These are phyloP conservation scores for Phytophthora kernoviae DNA, from an alignment of 352 stramenopile species.

Conservation along the genomic window DNA sequence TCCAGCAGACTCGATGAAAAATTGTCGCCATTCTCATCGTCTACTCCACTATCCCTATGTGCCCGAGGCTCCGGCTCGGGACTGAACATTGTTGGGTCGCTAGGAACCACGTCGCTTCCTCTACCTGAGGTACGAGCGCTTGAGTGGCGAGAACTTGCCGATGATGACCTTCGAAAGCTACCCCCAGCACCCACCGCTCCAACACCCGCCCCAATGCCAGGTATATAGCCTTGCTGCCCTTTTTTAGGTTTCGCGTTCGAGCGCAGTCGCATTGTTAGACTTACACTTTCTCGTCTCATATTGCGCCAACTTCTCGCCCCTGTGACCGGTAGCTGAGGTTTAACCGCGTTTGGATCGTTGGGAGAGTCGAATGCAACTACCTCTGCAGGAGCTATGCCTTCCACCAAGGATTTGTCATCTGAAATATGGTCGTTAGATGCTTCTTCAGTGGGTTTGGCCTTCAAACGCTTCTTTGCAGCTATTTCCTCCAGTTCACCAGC, in stretches of 20 bases:
- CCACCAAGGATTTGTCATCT: neutral
- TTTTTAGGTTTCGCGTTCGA: slow-evolving; percentile 10
- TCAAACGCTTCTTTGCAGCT: neutral
- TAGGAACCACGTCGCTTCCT: slow-evolving; percentile 7
- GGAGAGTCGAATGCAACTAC: slow-evolving; percentile 27
- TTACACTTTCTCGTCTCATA: slow-evolving; percentile 12
- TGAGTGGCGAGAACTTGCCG: slow-evolving; percentile 8
- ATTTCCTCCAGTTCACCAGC: slow-evolving; percentile 9
- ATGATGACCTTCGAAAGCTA: slow-evolving; percentile 9
- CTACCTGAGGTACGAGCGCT: slow-evolving; percentile 15
- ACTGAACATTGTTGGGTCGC: slow-evolving; percentile 9
- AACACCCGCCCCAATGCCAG: slow-evolving; percentile 24
- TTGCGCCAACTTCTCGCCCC: slow-evolving; percentile 60
- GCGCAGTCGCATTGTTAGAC: slow-evolving; percentile 23
- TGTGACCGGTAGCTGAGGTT: slow-evolving; percentile 37
- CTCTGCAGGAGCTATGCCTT: slow-evolving; percentile 9
- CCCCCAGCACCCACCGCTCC: slow-evolving; percentile 15
- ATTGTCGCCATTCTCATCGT: slow-evolving; percentile 28
- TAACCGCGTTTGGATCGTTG: slow-evolving; percentile 43
- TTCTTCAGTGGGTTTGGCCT: slow-evolving; percentile 4
- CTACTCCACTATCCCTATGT: slow-evolving; percentile 9
- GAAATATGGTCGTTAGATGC: neutral
- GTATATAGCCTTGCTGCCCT: slow-evolving; percentile 10
- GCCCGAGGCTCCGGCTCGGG: slow-evolving; percentile 19
- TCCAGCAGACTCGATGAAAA: slow-evolving; percentile 29